A percentile compares a stretch with the other conserved stretches of the same genome.
These are phyloP conservation scores for Kalmanozyma brasiliensis DNA, from an alignment of 1,284 basidiomycete genomes.

Conservation along the genomic window DNA sequence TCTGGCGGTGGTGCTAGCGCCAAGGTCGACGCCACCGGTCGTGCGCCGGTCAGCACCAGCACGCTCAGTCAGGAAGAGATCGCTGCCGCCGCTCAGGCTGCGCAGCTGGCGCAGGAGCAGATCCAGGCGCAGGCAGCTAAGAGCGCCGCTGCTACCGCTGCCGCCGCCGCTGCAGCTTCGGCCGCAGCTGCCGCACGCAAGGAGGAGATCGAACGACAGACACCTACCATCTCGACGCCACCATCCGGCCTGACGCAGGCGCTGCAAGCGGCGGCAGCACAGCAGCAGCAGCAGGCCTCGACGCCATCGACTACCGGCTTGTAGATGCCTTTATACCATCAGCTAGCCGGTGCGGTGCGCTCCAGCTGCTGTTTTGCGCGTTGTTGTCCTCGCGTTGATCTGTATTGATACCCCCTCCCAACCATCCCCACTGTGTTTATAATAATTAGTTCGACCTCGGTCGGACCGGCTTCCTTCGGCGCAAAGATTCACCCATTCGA, in stretches of 20 bases:
- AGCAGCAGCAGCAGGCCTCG: conserved; percentile 10
- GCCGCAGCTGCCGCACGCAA: conserved; percentile 48
- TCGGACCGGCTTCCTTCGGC: conserved; percentile 20
- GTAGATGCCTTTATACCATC: conserved; percentile 9
- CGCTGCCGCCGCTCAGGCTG: conserved; percentile 63
- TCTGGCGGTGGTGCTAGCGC: conserved; percentile 64
- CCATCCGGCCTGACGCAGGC: conserved; percentile 43
- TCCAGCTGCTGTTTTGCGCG: conserved; percentile 8
- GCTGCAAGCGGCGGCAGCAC: conserved; percentile 22
- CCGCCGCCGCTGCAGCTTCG: conserved; percentile 42
- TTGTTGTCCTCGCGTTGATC: conserved; percentile 11
- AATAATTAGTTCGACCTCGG: conserved; percentile 22
- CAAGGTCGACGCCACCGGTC: conserved; percentile 64
- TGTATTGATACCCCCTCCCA: conserved; percentile 39
- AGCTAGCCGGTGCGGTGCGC: conserved; percentile 3
- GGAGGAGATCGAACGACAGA: conserved; percentile 31
- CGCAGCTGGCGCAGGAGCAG: conserved; percentile 59
- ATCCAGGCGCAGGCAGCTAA: conserved; percentile 55
- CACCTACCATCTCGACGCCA: conserved; percentile 21
- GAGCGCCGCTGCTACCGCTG: conserved; percentile 46
- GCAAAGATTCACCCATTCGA: too few species aligned
- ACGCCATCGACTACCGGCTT: conserved; percentile 20
- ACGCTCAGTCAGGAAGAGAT: conserved; percentile 63
- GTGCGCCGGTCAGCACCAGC: conserved; percentile 62
- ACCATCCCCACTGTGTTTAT: conserved; percentile 39